phyloP scores from a whole-genome alignment of 805 yeast genomes.

The Ogataea sp. region DNA sequence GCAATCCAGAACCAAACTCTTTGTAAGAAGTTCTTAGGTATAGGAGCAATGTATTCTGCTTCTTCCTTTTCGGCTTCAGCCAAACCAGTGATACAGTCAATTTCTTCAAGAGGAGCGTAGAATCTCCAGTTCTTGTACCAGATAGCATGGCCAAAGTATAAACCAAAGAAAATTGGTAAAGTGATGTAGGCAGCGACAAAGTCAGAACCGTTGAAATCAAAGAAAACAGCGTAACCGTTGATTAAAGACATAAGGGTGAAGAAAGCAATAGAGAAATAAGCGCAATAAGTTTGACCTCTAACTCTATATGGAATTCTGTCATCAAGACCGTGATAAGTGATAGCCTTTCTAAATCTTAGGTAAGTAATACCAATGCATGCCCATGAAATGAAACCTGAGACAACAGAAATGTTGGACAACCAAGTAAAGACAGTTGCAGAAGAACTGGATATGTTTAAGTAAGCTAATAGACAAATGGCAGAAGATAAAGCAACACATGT shows the following conservation, averaged over 20 bases:
- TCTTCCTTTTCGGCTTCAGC: conserved; percentile 51
- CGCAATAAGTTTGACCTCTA: conserved; percentile 47
- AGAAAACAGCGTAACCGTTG: conserved; percentile 58
- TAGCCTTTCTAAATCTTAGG: conserved; percentile 58
- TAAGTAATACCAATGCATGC: conserved; percentile 44
- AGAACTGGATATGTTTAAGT: conserved; percentile 52
- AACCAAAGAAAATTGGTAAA: conserved; percentile 41
- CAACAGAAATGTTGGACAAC: conserved; percentile 59
- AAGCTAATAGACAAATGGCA: conserved; percentile 46
- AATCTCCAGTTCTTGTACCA: conserved; percentile 36
- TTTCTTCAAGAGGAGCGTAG: conserved; percentile 44
- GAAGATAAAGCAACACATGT: conserved; percentile 45
- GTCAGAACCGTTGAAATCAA: conserved; percentile 36
- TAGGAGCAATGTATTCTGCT: conserved; percentile 21
- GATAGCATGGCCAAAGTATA: conserved; percentile 51
- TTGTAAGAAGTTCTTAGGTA: conserved; percentile 32
- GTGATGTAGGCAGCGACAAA: conserved; percentile 65
- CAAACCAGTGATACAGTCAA: conserved; percentile 58
- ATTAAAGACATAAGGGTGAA: conserved; percentile 41
- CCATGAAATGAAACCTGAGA: conserved; percentile 66
- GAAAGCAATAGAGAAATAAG: conserved; percentile 37
- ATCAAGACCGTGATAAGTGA: conserved; percentile 38
- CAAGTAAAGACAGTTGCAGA: conserved; percentile 57
- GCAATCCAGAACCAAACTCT: conserved; percentile 46
- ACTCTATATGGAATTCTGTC: conserved; percentile 54